Evolutionary conservation across 2,329 filamentous ascomycete genomes (phyloP).

Genomic region (Botrytis elliptica): DNA sequence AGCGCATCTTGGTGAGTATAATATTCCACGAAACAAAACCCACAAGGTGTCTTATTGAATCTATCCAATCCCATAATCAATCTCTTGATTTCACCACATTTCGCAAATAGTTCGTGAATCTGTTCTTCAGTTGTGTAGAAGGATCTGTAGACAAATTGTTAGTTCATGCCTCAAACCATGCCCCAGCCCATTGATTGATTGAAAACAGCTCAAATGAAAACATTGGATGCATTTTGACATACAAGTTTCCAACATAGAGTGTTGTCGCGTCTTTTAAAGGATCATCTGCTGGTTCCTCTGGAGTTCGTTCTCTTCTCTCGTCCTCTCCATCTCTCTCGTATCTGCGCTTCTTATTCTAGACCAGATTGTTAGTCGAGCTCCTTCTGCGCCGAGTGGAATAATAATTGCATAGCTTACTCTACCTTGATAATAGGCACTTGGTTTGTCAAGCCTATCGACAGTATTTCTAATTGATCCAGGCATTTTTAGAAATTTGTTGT

Average conservation of each 20-base stretch:
- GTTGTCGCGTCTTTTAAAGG: constrained; percentile 86
- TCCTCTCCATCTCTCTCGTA: constrained; percentile 59
- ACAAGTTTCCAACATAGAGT: constrained; percentile 96
- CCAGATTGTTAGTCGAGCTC: constrained; percentile 33
- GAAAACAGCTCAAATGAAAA: background rate
- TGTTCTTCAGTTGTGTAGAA: constrained; percentile 99
- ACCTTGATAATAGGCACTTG: constrained; percentile 87
- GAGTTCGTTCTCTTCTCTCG: constrained; percentile 46
- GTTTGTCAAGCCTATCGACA: constrained; percentile 87
- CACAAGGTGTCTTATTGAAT: constrained; percentile 96
- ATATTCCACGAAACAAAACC: constrained; percentile 99
- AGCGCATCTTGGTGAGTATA: constrained; percentile 96
- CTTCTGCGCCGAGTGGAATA: constrained; percentile 24
- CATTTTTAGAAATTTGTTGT: constrained; percentile 30
- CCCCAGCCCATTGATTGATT: constrained; percentile 1
- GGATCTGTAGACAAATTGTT: constrained; percentile 53
- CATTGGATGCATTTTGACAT: constrained; percentile 41
- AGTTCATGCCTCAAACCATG: constrained; percentile 9
- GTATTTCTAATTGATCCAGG: constrained; percentile 56
- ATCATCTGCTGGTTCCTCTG: constrained; percentile 63
- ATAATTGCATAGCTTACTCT: constrained; percentile 57
- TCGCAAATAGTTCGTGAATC: constrained; percentile 93
- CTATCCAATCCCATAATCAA: constrained; percentile 97
- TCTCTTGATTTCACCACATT: constrained; percentile 97
- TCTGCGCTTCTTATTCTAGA: constrained; percentile 53